phyloP scores from a whole-genome alignment of 139 green algal species.

The Coelastrella sp. region DNA sequence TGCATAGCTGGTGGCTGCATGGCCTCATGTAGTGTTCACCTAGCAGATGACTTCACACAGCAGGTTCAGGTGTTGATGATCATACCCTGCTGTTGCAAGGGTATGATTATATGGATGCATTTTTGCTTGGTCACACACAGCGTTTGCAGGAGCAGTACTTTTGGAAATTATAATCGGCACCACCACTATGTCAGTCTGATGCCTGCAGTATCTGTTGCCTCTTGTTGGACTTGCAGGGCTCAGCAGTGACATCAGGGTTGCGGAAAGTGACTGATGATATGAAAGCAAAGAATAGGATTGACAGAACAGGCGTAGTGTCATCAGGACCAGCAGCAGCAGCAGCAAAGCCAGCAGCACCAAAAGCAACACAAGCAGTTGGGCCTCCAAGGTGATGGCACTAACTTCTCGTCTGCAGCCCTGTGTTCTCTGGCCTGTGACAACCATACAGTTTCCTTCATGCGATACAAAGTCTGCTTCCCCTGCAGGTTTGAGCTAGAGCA shows the following conservation, averaged over 20 bases:
- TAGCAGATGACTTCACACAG: too few relatives aligned
- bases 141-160: too few relatives aligned
- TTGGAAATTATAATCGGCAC: too few relatives aligned
- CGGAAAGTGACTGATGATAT: constrained; percentile 96
- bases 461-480: background rate
- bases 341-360: background rate
- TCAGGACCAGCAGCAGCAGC: constrained; percentile 41
- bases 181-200: background rate
- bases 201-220: background rate
- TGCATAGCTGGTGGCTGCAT: background rate
- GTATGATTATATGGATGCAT: too few relatives aligned
- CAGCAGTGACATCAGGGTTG: constrained; percentile 86
- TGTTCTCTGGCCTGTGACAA: too few relatives aligned
- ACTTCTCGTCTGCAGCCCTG: too few relatives aligned
- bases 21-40: background rate
- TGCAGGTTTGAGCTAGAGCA: constrained; percentile 82
- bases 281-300: constrained; percentile 95
- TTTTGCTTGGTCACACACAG: too few relatives aligned
- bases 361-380: background rate
- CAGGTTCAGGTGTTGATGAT: too few relatives aligned
- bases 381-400: background rate
- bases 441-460: too few relatives aligned
- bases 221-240: constrained; percentile 65
- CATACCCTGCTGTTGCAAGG: too few relatives aligned
- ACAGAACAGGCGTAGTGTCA: constrained; percentile 77